Conservation (phyloP, 768 basidiomycete species). For the Tylopilus subfusipes region DNA sequence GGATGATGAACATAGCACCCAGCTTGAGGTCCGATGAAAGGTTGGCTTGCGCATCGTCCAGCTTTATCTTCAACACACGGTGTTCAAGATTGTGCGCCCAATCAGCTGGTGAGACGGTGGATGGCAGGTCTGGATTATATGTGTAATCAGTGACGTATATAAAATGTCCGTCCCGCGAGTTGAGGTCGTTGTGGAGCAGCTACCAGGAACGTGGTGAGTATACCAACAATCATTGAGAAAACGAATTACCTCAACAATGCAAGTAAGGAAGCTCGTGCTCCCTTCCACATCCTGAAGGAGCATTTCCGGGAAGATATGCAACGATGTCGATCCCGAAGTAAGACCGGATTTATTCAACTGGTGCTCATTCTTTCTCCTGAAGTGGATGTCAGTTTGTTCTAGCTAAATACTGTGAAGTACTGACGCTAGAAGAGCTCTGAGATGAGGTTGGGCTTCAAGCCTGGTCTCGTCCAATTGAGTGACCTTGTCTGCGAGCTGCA, state of each 20-base stretch:
- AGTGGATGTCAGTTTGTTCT: conserved; percentile 1
- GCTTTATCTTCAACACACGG: conserved; percentile 47
- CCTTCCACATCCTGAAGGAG: conserved; percentile 46
- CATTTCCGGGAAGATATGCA: conserved; percentile 39
- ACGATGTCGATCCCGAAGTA: conserved; percentile 22
- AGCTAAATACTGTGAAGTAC: conserved; percentile 19
- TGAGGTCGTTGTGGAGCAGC: conserved; percentile 44
- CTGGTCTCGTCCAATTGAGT: conserved; percentile 40
- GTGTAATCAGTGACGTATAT: conserved; percentile 70
- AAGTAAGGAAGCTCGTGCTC: conserved; percentile 46
- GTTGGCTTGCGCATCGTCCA: conserved; percentile 47
- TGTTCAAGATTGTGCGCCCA: conserved; percentile 49
- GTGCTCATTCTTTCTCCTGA: conserved; percentile 50
- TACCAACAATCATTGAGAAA: not conserved
- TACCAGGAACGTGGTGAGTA: conserved; percentile 20
- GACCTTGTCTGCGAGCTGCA: conserved; percentile 44
- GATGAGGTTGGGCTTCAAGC: conserved; percentile 32
- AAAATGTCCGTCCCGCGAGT: conserved; percentile 33
- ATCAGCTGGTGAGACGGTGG: conserved; percentile 24
- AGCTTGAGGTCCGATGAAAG: conserved; percentile 35
- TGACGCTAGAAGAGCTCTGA: conserved; percentile 53
- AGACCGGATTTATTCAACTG: conserved; percentile 18
- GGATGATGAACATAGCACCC: conserved; percentile 47
- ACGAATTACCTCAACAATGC: conserved; percentile 52
- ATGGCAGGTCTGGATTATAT: conserved; percentile 40